Conservation (phyloP, 495 filamentous ascomycete genomes). For the Xylaria cubensis region DNA sequence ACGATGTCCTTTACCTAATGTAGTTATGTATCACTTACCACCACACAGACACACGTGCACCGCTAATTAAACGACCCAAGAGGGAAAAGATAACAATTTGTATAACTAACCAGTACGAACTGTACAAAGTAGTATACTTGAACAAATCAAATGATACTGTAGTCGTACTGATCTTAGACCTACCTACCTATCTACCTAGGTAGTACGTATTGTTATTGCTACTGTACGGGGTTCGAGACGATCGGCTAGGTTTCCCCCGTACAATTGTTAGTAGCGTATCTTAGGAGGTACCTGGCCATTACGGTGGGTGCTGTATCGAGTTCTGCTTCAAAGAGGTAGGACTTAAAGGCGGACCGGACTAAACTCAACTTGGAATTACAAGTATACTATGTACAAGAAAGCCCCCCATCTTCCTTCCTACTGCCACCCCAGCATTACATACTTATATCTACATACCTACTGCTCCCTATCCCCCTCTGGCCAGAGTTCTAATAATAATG, state of each 20-base stretch:
- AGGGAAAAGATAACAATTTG: not conserved
- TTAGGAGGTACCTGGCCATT: too few relatives aligned
- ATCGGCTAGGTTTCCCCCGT: not conserved
- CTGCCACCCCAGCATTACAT: not conserved
- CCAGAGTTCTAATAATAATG: conserved; percentile 8
- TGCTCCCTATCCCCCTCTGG: not conserved
- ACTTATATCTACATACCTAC: not conserved
- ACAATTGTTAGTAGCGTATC: not conserved
- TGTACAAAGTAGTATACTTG: not conserved
- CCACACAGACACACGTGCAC: not conserved
- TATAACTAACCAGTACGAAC: too few relatives aligned
- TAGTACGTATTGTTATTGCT: not conserved
- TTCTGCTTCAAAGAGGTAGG: not conserved
- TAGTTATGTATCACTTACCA: conserved; percentile 7
- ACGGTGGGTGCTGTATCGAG: not conserved
- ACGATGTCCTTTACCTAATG: conserved; percentile 11
- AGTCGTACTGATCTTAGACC: not conserved
- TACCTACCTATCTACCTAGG: too few relatives aligned
- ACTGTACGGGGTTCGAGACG: conserved; percentile 6
- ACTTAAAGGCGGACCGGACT: not conserved
- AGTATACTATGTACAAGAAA: not conserved
- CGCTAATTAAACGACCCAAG: not conserved
- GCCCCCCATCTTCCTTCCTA: not conserved
- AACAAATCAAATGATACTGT: not conserved
- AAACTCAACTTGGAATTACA: conserved; percentile 3